Base-by-base conservation (phyloP, 1,139 yeast genomes). In the Saccharomyces hybrid region DNA sequence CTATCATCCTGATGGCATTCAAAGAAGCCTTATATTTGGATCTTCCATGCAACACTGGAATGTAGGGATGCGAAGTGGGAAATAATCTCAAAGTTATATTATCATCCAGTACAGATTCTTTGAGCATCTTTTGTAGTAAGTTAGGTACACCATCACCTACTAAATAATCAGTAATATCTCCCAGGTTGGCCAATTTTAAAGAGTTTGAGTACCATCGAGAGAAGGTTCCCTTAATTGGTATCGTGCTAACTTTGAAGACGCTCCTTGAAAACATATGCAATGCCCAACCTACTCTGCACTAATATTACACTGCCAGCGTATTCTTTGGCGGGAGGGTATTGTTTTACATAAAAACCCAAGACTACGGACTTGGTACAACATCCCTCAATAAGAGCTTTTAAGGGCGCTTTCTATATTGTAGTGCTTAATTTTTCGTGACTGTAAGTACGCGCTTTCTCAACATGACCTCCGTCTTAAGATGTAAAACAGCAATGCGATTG, bases 41-140 rank as follows among this genome's bases (percentile, higher is more conserved):
- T 32, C 74, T 75, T 2, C 96, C 95, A 54, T 77, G 78, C 32
- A 87, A 73, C 12, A 75, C 72, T 3, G 95, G 93, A 26, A 84
- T 66, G 58, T 78, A 79, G 0, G 83, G 78, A 53, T 79, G 78
- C 44, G 83, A 78, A 2, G 79, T 77, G 0, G 95, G 96, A 54
- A 86, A 76, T 3, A 88, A 71, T 38, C 87, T 72, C 28, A 88
- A 73, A n/a, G 76, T 69, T 7, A 88, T 75, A 44, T 81, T 74
- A 2, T 74, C 72, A 46, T 84, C 77, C 9, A 88, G 63, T 8
- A 77, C 62, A 2, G 72, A 68, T 49, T 76, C 73, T 1, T 88
- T 84, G 8, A 86, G 68, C 6, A 81, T 72, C 47, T 70, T 69
- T 27, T 74, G 74, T 14, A 87, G 72, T 51, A 88, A 66, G 48